These are phyloP conservation scores for Teratosphaeria nubilosa DNA, from an alignment of 2,329 filamentous ascomycete genomes.

Conservation along the genomic window DNA sequence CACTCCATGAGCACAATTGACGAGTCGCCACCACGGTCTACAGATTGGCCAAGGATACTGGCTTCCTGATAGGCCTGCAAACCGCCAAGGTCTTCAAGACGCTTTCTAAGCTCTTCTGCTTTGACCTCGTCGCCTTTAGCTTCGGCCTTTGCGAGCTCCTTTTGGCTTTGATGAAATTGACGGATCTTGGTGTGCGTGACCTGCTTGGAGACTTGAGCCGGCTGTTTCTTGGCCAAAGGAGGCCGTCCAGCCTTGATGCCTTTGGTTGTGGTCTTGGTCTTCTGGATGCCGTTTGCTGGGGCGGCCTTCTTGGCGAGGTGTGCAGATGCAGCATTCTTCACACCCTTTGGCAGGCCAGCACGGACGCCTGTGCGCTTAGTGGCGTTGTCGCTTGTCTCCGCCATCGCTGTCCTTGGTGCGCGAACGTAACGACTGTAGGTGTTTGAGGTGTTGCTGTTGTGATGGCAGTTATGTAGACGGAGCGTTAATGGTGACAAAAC, in stretches of 20 bases:
- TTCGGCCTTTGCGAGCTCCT: constrained; percentile 43
- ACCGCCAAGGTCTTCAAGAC: constrained; percentile 49
- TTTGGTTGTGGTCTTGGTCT: neutral
- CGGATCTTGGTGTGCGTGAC: constrained; percentile 1
- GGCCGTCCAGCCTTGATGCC: constrained; percentile 1
- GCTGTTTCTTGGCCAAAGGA: neutral
- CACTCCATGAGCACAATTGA: constrained; percentile 51
- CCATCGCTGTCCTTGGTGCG: neutral
- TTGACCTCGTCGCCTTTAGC: constrained; percentile 30
- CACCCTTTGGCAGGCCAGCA: neutral
- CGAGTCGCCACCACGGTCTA: constrained; percentile 53
- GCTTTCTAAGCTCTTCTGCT: constrained; percentile 33
- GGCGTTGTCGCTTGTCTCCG: neutral
- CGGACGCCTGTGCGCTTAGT: neutral
- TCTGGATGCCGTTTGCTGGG: neutral
- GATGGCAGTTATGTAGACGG: neutral
- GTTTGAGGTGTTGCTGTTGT: neutral
- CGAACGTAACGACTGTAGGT: neutral
- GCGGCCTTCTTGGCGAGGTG: neutral
- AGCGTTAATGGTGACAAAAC: neutral
- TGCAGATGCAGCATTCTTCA: neutral
- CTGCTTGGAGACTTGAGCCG: neutral
- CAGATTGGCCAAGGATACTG: constrained; percentile 52
- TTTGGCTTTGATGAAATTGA: constrained; percentile 46
- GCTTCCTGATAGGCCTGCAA: constrained; percentile 52